phyloP scores from a whole-genome alignment of 2,329 filamentous ascomycete genomes.

The Colletotrichum godetiae region DNA sequence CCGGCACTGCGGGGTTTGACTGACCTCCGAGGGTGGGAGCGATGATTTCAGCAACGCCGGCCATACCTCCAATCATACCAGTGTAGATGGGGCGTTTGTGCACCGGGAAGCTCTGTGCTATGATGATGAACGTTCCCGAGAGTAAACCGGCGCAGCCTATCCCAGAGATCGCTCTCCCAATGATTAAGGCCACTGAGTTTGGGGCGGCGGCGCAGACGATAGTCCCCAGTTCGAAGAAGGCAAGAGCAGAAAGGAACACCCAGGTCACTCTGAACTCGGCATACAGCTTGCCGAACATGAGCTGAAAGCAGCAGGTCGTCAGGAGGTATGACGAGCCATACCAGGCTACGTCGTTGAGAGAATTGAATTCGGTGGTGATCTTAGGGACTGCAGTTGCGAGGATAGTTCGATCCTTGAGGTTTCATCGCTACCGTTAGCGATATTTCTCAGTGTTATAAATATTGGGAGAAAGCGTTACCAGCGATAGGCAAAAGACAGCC shows the following conservation, averaged over 20 bases:
- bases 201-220: constrained; percentile 57
- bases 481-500: too few species aligned
- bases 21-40: too few species aligned
- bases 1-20: too few species aligned
- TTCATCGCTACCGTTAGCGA: too few species aligned
- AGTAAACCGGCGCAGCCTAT: constrained; percentile 62
- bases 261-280: constrained; percentile 63
- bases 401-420: too few species aligned
- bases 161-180: constrained; percentile 63
- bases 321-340: constrained; percentile 1
- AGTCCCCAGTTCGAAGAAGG: constrained; percentile 56
- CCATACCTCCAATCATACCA: constrained; percentile 41
- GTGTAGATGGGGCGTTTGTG: too few species aligned
- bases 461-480: too few species aligned
- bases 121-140: constrained; percentile 60
- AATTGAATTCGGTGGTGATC: constrained; percentile 34
- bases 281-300: constrained; percentile 66
- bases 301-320: constrained; percentile 46
- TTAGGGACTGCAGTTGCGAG: constrained; percentile 39
- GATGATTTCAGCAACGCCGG: constrained; percentile 50
- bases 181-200: constrained; percentile 60
- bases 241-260: constrained; percentile 55
- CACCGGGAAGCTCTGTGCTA: constrained; percentile 38
- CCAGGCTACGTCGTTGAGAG: constrained; percentile 30
- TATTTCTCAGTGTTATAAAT: too few species aligned